These are phyloP conservation scores for Cercospora nicotianae DNA, from an alignment of 2,329 filamentous ascomycete genomes.

Conservation along the genomic window DNA sequence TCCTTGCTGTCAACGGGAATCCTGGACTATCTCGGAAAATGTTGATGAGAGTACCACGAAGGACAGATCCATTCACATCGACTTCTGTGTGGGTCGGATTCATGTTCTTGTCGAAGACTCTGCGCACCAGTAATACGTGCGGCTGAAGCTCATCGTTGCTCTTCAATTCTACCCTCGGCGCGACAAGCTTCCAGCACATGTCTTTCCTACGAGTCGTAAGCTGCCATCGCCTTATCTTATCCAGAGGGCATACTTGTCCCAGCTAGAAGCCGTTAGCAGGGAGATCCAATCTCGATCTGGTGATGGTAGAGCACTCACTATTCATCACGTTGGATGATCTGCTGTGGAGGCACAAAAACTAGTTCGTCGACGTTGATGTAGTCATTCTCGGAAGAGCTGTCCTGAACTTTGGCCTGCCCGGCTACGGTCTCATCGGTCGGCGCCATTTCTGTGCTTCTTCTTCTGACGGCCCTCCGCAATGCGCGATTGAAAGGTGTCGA, in stretches of 20 bases:
- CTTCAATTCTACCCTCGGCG: background rate
- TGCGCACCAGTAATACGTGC: background rate
- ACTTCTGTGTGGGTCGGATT: conserved; percentile 2
- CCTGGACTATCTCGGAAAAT: conserved; percentile 9
- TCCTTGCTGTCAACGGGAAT: conserved; percentile 1
- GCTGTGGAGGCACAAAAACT: background rate
- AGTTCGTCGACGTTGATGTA: background rate
- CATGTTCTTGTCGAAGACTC: conserved; percentile 2
- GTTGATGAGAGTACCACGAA: background rate
- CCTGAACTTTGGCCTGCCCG: background rate
- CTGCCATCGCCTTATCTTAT: background rate
- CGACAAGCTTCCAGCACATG: conserved; percentile 6
- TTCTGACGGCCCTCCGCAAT: background rate
- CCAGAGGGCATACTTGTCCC: conserved; percentile 5
- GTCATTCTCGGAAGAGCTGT: conserved; percentile 1
- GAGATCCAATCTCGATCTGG: background rate
- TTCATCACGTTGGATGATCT: conserved; percentile 5
- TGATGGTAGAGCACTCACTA: background rate
- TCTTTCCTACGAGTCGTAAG: background rate
- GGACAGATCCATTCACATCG: conserved; percentile 1
- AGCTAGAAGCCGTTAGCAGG: background rate
- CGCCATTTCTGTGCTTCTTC: background rate
- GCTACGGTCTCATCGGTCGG: background rate
- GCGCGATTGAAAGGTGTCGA: background rate
- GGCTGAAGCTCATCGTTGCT: background rate